Evolutionary conservation across 257 asterid genomes (phyloP).

Genomic region (Linderniella brevidens): DNA sequence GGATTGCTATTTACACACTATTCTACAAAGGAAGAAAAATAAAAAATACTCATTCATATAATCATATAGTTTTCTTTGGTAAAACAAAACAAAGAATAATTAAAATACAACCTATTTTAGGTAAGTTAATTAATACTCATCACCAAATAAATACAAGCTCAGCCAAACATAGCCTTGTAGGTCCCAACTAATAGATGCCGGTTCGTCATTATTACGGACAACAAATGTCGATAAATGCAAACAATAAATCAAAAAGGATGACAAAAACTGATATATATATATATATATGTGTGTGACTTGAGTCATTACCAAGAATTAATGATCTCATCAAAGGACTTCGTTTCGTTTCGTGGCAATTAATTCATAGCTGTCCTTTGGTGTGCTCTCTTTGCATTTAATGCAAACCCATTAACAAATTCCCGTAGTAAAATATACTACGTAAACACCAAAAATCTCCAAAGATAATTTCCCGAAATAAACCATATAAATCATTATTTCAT

Average conservation of each 20-base stretch:
- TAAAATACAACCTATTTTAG: too few relatives aligned
- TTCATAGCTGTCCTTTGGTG: slow-evolving; percentile 30
- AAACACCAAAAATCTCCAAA: neutral
- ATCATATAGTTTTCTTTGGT: too few relatives aligned
- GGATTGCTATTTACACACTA: too few relatives aligned
- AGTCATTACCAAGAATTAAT: slow-evolving; percentile 34
- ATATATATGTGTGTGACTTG: too few relatives aligned
- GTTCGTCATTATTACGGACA: slow-evolving; percentile 1
- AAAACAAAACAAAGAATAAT: too few relatives aligned
- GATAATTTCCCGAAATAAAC: too few relatives aligned
- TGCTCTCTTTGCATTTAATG: slow-evolving; percentile 25
- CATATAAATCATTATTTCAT: slow-evolving; percentile 14
- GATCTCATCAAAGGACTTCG: slow-evolving; percentile 19
- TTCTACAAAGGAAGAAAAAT: too few relatives aligned
- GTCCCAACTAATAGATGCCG: too few relatives aligned
- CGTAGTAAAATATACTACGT: slow-evolving; percentile 3
- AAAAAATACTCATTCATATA: too few relatives aligned
- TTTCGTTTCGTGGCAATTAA: slow-evolving; percentile 24
- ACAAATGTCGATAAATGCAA: slow-evolving; percentile 21
- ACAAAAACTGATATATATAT: too few relatives aligned
- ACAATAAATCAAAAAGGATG: slow-evolving; percentile 10
- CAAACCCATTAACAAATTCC: slow-evolving; percentile 12
- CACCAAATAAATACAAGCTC: neutral
- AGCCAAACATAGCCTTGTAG: too few relatives aligned
- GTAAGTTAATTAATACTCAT: neutral